Conservation (phyloP, 2,329 filamentous ascomycete genomes). For the Pseudocercospora ulei region DNA sequence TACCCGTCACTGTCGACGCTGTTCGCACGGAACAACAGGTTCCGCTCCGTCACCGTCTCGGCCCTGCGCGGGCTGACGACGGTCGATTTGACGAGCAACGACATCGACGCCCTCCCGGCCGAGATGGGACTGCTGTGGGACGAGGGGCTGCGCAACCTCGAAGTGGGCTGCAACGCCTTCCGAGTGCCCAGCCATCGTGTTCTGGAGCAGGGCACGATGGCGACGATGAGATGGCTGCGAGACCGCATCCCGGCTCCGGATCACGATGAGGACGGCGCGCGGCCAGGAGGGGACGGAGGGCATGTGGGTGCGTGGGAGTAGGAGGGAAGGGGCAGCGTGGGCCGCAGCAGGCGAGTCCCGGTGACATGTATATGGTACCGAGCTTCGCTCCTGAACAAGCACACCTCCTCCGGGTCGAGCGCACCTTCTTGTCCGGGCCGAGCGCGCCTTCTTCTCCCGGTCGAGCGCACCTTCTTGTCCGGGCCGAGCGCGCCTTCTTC, state of each 20-base stretch:
- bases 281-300: constrained; percentile 3
- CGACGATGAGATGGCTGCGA: constrained; percentile 68
- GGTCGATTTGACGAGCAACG: constrained; percentile 74
- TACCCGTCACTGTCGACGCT: constrained; percentile 65
- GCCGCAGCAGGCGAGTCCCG: too few species aligned
- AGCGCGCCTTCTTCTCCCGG: too few species aligned
- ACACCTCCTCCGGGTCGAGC: too few species aligned
- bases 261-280: constrained; percentile 1
- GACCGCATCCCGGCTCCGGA: constrained; percentile 38
- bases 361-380: too few species aligned
- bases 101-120: constrained; percentile 71
- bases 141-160: constrained; percentile 54
- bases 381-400: too few species aligned
- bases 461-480: too few species aligned
- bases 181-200: constrained; percentile 76
- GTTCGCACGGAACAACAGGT: constrained; percentile 67
- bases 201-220: constrained; percentile 77
- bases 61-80: constrained; percentile 63
- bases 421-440: too few species aligned
- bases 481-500: too few species aligned
- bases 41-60: constrained; percentile 58
- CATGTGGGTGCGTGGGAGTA: constrained; percentile 3
- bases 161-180: constrained; percentile 79
- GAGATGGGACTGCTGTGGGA: constrained; percentile 68
- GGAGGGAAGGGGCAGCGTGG: too few species aligned